phyloP scores from a whole-genome alignment of 768 basidiomycete genomes.

The Chiua virens region DNA sequence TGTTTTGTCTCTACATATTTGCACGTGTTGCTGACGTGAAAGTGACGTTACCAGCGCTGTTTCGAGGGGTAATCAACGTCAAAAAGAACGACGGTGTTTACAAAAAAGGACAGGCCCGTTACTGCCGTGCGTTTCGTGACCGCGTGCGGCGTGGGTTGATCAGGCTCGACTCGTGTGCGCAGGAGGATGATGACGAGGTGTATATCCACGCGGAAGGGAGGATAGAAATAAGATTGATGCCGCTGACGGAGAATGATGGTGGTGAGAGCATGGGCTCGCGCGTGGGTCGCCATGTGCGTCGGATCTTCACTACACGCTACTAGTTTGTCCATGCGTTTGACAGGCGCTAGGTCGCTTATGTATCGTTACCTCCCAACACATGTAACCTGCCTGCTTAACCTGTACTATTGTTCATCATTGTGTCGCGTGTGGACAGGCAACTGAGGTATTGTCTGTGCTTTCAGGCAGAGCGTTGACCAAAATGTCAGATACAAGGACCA shows the following conservation, averaged over 20 bases:
- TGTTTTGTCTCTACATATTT: slow-evolving; percentile 31
- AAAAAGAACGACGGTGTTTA: slow-evolving; percentile 10
- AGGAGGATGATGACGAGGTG: slow-evolving; percentile 31
- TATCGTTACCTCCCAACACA: neutral
- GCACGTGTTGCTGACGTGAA: slow-evolving; percentile 30
- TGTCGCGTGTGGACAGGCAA: slow-evolving; percentile 1
- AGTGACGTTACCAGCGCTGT: slow-evolving; percentile 26
- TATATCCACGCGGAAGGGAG: slow-evolving; percentile 30
- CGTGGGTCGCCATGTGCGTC: slow-evolving; percentile 30
- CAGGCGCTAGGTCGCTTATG: slow-evolving; percentile 19
- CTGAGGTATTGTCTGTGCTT: slow-evolving; percentile 8
- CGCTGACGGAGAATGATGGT: slow-evolving; percentile 6
- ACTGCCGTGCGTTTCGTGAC: slow-evolving; percentile 25
- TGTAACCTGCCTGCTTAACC: neutral
- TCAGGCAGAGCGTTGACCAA: neutral
- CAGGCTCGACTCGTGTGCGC: slow-evolving; percentile 12
- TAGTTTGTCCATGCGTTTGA: slow-evolving; percentile 1
- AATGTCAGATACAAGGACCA: neutral
- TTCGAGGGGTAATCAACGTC: slow-evolving; percentile 30
- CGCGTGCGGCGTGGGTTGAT: slow-evolving; percentile 24
- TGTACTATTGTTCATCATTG: neutral
- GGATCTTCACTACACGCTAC: slow-evolving; percentile 22
- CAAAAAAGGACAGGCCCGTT: slow-evolving; percentile 14
- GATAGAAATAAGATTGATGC: slow-evolving; percentile 20
- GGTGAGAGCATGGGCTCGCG: slow-evolving; percentile 16